A percentile compares a stretch with the other conserved stretches of the same genome.
Evolutionary conservation across 305 asterid species (phyloP).

Genomic region (Striga hermonthica): DNA sequence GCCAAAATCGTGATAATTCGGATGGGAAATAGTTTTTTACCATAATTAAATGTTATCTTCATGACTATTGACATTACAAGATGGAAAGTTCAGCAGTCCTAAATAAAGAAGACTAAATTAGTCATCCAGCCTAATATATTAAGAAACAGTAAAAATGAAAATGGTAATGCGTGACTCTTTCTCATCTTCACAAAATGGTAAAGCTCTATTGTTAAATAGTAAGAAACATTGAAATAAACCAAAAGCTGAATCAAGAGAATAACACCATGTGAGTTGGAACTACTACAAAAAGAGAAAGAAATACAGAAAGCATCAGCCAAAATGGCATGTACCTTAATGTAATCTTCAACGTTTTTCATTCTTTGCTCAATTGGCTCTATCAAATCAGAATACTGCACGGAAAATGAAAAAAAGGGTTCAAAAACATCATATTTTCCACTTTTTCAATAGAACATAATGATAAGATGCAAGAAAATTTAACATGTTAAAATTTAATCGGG

Average conservation of each 20-base stretch:
- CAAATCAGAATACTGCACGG: constrained; percentile 34
- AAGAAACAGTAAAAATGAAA: constrained; percentile 9
- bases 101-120: constrained; percentile 3
- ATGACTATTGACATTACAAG: constrained; percentile 6
- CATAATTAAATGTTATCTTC: constrained; percentile 33
- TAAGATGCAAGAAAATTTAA: constrained; percentile 7
- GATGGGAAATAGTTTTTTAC: too few relatives aligned
- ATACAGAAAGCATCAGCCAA: constrained; percentile 19
- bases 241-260: constrained; percentile 3
- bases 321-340: constrained; percentile 63
- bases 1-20: too few relatives aligned
- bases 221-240: not conserved
- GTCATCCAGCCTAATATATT: not conserved
- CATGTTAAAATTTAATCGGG: not conserved
- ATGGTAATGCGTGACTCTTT: not conserved
- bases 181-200: constrained; percentile 17
- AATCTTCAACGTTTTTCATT: constrained; percentile 65
- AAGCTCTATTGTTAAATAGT: not conserved
- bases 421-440: constrained; percentile 6
- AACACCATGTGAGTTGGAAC: constrained; percentile 11
- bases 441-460: constrained; percentile 7
- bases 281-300: not conserved
- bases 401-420: constrained; percentile 14
- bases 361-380: constrained; percentile 76
- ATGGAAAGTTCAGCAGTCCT: constrained; percentile 21